Conservation (phyloP, 23 red algal species). For the Gracilaria domingensis region DNA sequence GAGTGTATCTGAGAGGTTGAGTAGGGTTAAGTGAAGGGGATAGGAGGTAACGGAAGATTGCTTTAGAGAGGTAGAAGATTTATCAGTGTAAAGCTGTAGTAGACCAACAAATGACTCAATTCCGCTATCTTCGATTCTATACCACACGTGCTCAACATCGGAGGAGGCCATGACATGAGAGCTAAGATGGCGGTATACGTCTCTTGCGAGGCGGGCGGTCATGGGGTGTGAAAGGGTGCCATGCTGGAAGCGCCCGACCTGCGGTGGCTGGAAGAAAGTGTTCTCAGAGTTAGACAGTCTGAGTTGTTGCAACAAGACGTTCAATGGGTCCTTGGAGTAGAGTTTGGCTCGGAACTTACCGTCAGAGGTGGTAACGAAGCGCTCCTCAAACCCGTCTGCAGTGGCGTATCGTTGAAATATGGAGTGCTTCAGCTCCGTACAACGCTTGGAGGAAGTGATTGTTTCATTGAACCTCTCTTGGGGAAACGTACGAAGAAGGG, state of each 20-base stretch:
- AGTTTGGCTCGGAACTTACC: background rate
- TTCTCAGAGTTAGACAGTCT: background rate
- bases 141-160: background rate
- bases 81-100: slow-evolving; percentile 20
- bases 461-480: background rate
- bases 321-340: background rate
- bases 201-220: background rate
- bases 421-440: slow-evolving; percentile 6
- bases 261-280: background rate
- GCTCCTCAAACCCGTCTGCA: background rate
- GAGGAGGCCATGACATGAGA: background rate
- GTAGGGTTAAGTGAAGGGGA: slow-evolving; percentile 7
- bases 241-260: background rate
- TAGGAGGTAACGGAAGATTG: slow-evolving; percentile 10
- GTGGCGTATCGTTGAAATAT: background rate
- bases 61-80: slow-evolving; percentile 44
- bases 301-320: background rate
- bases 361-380: background rate
- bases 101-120: slow-evolving; percentile 2
- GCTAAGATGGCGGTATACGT: background rate
- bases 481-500: background rate
- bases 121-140: background rate
- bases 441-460: background rate
- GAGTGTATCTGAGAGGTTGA: slow-evolving; percentile 18
- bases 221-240: slow-evolving; percentile 1